Evolutionary conservation across 2,329 filamentous ascomycete species (phyloP).

Genomic region (Neoscytalidium dimidiatum): DNA sequence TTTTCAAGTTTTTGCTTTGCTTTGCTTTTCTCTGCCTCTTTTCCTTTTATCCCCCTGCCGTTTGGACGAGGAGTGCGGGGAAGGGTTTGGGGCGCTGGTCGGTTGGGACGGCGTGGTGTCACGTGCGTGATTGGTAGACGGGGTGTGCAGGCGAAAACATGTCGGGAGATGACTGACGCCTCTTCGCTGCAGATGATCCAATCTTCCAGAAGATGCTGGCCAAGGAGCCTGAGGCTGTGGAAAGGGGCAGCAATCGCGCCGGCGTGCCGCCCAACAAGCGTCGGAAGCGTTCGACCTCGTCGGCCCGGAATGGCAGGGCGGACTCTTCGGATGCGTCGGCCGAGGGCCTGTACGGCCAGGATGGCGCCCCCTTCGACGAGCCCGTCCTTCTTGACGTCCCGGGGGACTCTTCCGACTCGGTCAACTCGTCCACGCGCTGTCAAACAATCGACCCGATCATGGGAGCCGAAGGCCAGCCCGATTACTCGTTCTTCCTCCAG

Average conservation of each 20-base stretch:
- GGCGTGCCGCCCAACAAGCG: background rate
- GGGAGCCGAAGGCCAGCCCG: background rate
- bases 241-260: background rate
- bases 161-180: background rate
- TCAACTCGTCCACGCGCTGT: background rate
- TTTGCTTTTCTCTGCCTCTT: background rate
- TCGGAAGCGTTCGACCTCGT: background rate
- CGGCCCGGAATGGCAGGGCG: background rate
- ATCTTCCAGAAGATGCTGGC: conserved; percentile 12
- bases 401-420: background rate
- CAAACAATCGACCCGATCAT: background rate
- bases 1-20: too few relatives aligned
- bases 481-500: background rate
- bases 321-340: background rate
- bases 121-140: too few relatives aligned
- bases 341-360: background rate
- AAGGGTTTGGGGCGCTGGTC: too few relatives aligned
- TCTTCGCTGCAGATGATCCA: conserved; percentile 3
- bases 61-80: background rate
- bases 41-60: background rate
- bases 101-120: too few relatives aligned
- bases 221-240: background rate
- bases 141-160: too few relatives aligned
- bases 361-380: background rate
- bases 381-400: background rate